Conservation (phyloP, 768 basidiomycete genomes). For the Suillus weaverae region DNA sequence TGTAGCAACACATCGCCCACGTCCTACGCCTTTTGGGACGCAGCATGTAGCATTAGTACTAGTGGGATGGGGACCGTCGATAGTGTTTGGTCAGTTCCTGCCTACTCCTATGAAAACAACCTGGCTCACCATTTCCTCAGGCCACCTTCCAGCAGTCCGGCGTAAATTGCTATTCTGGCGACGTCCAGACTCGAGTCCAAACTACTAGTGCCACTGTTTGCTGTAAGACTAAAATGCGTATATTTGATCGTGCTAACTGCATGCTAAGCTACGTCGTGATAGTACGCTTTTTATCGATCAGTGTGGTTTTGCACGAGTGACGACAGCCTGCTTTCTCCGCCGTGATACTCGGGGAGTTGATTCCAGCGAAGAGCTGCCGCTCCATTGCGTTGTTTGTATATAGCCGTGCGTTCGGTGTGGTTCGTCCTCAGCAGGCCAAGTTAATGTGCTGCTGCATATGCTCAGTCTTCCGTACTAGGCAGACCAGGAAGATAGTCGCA, state of each 20-base stretch:
- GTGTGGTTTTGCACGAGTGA: background rate
- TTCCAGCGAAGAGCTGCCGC: background rate
- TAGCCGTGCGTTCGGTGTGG: too few species aligned
- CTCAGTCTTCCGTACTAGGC: too few species aligned
- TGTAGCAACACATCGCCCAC: constrained; percentile 35
- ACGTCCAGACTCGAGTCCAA: background rate
- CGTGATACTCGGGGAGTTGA: background rate
- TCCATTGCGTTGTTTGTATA: background rate
- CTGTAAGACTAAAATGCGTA: background rate
- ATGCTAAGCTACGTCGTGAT: background rate
- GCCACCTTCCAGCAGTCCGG: constrained; percentile 39
- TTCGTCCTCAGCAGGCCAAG: too few species aligned
- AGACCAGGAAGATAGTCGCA: too few species aligned
- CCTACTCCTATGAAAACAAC: background rate
- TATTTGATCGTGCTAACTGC: background rate
- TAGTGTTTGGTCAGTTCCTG: constrained; percentile 51
- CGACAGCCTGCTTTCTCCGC: background rate
- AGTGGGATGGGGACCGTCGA: constrained; percentile 56
- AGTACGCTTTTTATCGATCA: background rate
- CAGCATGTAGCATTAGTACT: constrained; percentile 64
- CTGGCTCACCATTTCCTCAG: constrained; percentile 23
- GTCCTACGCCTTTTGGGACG: constrained; percentile 58
- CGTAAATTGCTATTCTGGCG: constrained; percentile 41
- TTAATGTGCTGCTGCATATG: too few species aligned
- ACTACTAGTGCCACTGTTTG: background rate